Percentiles rank a stretch among this genome's conserved stretches.
These are phyloP conservation scores for Blastobotrys chiropterorum DNA, from an alignment of 805 yeast genomes.

Conservation along the genomic window DNA sequence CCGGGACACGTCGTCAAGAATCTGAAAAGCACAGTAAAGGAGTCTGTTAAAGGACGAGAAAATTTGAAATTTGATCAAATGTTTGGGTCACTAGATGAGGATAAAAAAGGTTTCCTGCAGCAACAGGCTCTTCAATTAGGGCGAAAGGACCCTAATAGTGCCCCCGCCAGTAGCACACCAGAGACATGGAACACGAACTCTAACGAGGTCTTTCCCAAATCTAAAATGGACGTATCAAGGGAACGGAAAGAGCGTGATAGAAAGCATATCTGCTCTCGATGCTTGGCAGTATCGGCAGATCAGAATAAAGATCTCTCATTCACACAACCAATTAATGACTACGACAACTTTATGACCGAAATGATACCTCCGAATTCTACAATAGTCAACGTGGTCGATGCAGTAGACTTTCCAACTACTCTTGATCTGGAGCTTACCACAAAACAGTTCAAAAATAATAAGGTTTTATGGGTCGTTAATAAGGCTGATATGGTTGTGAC, in stretches of 20 bases:
- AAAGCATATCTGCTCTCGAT: conserved; percentile 21
- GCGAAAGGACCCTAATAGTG: background rate
- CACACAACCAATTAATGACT: background rate
- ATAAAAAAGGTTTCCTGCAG: conserved; percentile 12
- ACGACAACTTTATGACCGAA: conserved; percentile 1
- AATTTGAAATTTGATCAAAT: conserved; percentile 4
- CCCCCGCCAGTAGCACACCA: background rate
- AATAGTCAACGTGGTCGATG: conserved; percentile 56
- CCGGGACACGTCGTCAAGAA: conserved; percentile 4
- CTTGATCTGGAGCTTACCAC: conserved; percentile 36
- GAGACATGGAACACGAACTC: conserved; percentile 2
- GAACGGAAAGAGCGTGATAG: conserved; percentile 8
- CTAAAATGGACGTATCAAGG: conserved; percentile 3
- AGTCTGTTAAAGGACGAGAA: conserved; percentile 5
- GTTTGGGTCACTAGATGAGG: conserved; percentile 11
- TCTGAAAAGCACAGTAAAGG: background rate
- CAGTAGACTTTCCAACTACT: conserved; percentile 67
- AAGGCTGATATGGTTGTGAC: conserved; percentile 39
- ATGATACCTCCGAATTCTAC: conserved; percentile 41
- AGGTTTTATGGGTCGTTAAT: conserved; percentile 31
- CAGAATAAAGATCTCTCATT: conserved; percentile 11
- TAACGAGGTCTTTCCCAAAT: conserved; percentile 1
- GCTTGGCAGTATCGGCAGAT: conserved; percentile 20
- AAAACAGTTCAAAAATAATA: background rate
- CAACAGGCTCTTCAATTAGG: conserved; percentile 7